These are phyloP conservation scores for Nakaseomyces delphensis DNA, from an alignment of 1,139 yeast genomes.

Conservation along the genomic window DNA sequence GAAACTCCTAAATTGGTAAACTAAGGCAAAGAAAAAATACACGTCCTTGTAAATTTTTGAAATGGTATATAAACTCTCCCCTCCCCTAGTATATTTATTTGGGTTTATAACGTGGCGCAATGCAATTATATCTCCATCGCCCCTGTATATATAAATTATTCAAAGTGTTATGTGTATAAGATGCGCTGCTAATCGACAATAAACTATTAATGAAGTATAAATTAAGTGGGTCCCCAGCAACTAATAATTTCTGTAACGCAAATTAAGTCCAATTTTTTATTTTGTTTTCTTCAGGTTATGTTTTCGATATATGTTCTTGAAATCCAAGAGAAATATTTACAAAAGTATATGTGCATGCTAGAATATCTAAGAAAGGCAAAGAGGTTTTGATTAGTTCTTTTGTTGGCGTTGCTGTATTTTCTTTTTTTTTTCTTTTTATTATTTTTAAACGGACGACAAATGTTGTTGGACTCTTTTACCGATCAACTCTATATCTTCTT, in stretches of 20 bases:
- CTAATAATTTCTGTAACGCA: too few species aligned
- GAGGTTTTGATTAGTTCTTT: too few species aligned
- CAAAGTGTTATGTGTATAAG: background rate
- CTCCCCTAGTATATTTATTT: background rate
- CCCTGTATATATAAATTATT: conserved; percentile 2
- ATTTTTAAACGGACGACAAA: conserved; percentile 9
- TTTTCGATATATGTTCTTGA: too few species aligned
- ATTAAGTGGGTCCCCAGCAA: too few species aligned
- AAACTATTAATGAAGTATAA: too few species aligned
- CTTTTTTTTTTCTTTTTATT: too few species aligned
- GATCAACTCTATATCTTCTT: conserved; percentile 60
- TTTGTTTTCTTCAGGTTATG: background rate
- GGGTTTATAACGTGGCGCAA: too few species aligned
- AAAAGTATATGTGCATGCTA: conserved; percentile 2
- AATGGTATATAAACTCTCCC: too few species aligned
- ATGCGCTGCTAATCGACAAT: background rate
- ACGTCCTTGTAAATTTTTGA: too few species aligned
- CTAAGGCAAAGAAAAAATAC: background rate
- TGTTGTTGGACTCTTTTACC: conserved; percentile 47
- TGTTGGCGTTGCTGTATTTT: too few species aligned
- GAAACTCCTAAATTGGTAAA: conserved; percentile 12
- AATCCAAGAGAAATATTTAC: background rate
- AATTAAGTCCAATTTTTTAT: too few species aligned
- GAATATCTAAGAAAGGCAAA: background rate
- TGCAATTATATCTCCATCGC: too few species aligned